These are phyloP conservation scores for Orbilia blumenaviensis DNA, from an alignment of 2,329 filamentous ascomycete species.

Conservation along the genomic window DNA sequence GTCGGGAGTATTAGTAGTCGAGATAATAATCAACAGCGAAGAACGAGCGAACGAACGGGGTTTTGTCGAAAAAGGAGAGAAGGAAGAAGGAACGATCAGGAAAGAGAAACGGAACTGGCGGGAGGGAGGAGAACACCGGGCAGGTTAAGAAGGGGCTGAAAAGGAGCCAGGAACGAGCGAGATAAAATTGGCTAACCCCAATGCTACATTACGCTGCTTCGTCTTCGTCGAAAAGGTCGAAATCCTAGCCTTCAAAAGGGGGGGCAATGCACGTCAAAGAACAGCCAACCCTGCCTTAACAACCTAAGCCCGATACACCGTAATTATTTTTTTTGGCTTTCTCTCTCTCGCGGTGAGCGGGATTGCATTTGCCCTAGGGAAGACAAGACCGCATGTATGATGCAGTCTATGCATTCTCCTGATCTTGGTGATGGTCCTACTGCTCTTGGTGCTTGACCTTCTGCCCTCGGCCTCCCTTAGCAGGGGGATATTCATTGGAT, in stretches of 20 bases:
- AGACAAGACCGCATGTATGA: too few species aligned
- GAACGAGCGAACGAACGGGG: slow-evolving; percentile 23
- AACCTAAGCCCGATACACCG: neutral
- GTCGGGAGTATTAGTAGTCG: slow-evolving; percentile 19
- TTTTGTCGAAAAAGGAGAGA: slow-evolving; percentile 24
- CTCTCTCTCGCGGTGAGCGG: neutral
- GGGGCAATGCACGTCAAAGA: slow-evolving; percentile 28
- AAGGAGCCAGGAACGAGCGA: slow-evolving; percentile 32
- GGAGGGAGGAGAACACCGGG: slow-evolving; percentile 9
- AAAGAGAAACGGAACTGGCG: slow-evolving; percentile 30
- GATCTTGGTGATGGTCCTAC: slow-evolving; percentile 8
- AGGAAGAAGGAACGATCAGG: slow-evolving; percentile 27
- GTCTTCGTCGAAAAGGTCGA: slow-evolving; percentile 15
- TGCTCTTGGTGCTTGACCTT: slow-evolving; percentile 19
- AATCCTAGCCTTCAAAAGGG: slow-evolving; percentile 28
- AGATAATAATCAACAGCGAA: slow-evolving; percentile 16
- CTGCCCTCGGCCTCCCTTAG: slow-evolving; percentile 18
- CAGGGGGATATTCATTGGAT: slow-evolving; percentile 48
- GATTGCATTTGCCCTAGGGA: neutral
- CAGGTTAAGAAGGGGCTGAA: slow-evolving; percentile 41
- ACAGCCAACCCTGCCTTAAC: slow-evolving; percentile 19
- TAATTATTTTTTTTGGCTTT: neutral
- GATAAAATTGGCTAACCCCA: slow-evolving; percentile 51
- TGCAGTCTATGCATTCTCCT: slow-evolving; percentile 14
- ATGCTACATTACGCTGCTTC: slow-evolving; percentile 34